Base-by-base conservation (phyloP, 768 basidiomycete species). In the Leccinum ochraceum region DNA sequence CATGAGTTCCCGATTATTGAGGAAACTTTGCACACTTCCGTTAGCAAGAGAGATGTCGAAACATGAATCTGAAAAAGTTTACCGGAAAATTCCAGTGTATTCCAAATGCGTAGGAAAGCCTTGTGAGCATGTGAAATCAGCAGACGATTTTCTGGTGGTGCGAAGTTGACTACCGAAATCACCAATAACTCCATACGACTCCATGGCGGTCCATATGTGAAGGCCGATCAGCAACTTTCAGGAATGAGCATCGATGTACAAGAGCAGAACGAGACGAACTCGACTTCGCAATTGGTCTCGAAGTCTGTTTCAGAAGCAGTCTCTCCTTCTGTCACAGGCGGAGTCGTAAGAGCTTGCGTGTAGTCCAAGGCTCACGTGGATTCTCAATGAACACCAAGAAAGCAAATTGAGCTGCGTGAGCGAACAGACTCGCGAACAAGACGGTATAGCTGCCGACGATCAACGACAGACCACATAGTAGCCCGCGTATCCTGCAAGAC, bases 41-140 rank as follows among this genome's bases (percentile, higher is more conserved):
- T 60, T 58, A 48, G 50, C 44, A 44, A 48, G 46, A 11, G 20
- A 22, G 9, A 9, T 7, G 16, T 26, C 16, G 13, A 36, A 46
- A 53, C 9, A n/a, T 9, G 11, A 42, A 24, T 10, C 36, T 44
- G 37, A 42, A 53, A 39, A 57, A 55, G 67, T 78, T 54, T 68
- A 94, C 86, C 96, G 87, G 76, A 96, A 99, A 65, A 99, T 98
- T 34, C 97, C 97, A 56, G 94, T 95, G 72, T 98, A 98, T 60
- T 95, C 94, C 9, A 98, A 78, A 61, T 92, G 86, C 0, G 90
- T 78, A 4, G 96, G 94, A 74, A 92, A 95, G 63, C 94, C 90
- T 68, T 96, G 93, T 77, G 59, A 14, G 14, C 22, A 42, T 36
- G 10, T 32, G 13, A 11, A 52, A 52, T 69, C 26, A 61, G 53